phyloP scores from a whole-genome alignment of 305 asterid species.

The Withania somnifera region DNA sequence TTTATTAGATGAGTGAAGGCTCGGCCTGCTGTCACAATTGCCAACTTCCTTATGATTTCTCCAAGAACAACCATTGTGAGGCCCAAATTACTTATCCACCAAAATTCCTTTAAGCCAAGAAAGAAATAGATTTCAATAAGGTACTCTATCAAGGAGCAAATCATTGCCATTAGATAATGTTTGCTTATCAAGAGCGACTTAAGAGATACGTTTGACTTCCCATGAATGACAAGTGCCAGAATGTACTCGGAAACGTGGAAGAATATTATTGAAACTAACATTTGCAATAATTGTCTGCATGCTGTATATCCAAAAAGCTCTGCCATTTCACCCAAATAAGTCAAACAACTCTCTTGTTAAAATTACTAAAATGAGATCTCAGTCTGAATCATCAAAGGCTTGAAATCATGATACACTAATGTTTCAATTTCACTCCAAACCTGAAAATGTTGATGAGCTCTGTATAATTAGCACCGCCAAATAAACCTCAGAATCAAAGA shows the following conservation, averaged over 20 bases:
- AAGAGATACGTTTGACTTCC: constrained; percentile 43
- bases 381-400: constrained; percentile 9
- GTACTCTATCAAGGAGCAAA: constrained; percentile 55
- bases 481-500: constrained; percentile 17
- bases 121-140: constrained; percentile 47
- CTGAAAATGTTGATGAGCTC: constrained; percentile 25
- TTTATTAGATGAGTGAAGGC: constrained; percentile 78
- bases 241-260: constrained; percentile 65
- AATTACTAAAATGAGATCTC: constrained; percentile 6
- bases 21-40: constrained; percentile 76
- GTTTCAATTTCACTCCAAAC: constrained; percentile 17
- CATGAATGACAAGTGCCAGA: constrained; percentile 58
- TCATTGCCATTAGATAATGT: constrained; percentile 55
- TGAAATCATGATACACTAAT: neutral
- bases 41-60: constrained; percentile 59
- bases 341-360: constrained; percentile 15
- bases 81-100: constrained; percentile 58
- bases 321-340: constrained; percentile 37
- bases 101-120: constrained; percentile 55
- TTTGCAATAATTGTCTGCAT: constrained; percentile 50
- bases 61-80: constrained; percentile 60
- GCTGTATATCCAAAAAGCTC: constrained; percentile 47
- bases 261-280: constrained; percentile 51
- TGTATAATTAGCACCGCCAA: constrained; percentile 19
- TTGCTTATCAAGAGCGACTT: constrained; percentile 68